Conservation (phyloP, 176 grass and related monocot species). For the Aegilops speltoides region DNA sequence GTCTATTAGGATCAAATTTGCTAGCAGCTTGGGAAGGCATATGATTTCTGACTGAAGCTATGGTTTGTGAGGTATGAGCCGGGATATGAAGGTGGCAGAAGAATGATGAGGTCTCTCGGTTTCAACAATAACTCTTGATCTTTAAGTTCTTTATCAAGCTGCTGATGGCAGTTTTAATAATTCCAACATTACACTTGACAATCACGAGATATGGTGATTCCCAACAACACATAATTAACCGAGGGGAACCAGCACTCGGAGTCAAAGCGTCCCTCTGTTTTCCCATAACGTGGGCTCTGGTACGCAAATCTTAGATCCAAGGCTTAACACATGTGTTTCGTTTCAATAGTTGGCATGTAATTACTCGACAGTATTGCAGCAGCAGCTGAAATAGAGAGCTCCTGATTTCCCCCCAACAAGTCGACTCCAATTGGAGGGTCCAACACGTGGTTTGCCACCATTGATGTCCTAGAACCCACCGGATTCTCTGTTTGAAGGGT, state of each 20-base stretch:
- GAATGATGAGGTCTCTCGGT: not conserved
- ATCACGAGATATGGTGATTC: not conserved
- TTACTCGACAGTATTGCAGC: not conserved
- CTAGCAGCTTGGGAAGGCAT: not conserved
- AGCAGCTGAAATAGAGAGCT: not conserved
- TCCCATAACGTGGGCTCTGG: not conserved
- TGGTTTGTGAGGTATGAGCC: not conserved
- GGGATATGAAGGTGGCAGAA: not conserved
- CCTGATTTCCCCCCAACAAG: not conserved
- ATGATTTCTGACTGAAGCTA: not conserved
- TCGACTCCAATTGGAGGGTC: not conserved
- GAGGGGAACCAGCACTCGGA: not conserved
- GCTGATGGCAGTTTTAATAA: not conserved
- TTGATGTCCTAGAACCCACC: not conserved
- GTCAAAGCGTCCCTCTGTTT: not conserved
- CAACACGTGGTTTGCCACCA: not conserved
- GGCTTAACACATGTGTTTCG: not conserved
- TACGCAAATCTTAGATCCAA: not conserved
- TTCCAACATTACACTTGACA: not conserved
- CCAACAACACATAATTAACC: not conserved
- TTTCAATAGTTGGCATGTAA: not conserved
- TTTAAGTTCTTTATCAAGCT: not conserved
- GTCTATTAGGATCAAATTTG: not conserved
- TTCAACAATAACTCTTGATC: not conserved
- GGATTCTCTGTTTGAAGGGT: not conserved